phyloP scores from a whole-genome alignment of 441 rosid genomes.

The Gossypium aridum region DNA sequence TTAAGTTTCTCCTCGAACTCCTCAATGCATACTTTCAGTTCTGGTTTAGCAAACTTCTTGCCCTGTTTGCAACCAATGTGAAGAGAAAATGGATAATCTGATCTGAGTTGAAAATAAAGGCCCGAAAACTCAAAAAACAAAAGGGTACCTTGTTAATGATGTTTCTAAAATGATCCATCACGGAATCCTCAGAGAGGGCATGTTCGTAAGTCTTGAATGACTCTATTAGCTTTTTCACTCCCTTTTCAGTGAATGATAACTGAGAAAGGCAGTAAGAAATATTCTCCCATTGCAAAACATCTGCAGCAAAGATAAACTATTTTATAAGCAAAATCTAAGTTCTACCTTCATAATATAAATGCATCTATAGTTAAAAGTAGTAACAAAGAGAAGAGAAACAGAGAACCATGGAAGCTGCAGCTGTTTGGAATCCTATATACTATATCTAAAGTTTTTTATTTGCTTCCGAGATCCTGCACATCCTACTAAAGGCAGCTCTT shows the following conservation, averaged over 20 bases:
- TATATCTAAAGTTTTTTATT: background rate
- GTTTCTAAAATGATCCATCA: conserved; percentile 84
- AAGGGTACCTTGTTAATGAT: conserved; percentile 76
- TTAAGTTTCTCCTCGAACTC: conserved; percentile 95
- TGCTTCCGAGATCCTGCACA: background rate
- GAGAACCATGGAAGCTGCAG: background rate
- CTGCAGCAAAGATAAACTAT: conserved; percentile 41
- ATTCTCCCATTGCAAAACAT: conserved; percentile 83
- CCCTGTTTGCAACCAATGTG: conserved; percentile 42
- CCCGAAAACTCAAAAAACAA: conserved; percentile 1
- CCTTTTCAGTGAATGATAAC: conserved; percentile 90
- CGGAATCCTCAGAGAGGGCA: conserved; percentile 74
- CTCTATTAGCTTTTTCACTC: conserved; percentile 86
- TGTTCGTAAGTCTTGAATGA: conserved; percentile 82
- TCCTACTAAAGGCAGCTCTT: background rate
- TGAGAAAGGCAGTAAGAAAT: conserved; percentile 95
- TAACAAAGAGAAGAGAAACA: background rate
- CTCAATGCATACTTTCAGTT: conserved; percentile 79
- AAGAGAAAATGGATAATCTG: background rate
- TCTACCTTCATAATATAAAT: background rate
- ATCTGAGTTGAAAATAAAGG: conserved; percentile 1
- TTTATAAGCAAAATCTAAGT: conserved; percentile 1
- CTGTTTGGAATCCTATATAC: background rate
- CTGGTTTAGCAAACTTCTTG: conserved; percentile 96
- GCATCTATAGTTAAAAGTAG: background rate